Base-by-base conservation (phyloP, 352 stramenopile genomes). In the Blastocystis sp. region DNA sequence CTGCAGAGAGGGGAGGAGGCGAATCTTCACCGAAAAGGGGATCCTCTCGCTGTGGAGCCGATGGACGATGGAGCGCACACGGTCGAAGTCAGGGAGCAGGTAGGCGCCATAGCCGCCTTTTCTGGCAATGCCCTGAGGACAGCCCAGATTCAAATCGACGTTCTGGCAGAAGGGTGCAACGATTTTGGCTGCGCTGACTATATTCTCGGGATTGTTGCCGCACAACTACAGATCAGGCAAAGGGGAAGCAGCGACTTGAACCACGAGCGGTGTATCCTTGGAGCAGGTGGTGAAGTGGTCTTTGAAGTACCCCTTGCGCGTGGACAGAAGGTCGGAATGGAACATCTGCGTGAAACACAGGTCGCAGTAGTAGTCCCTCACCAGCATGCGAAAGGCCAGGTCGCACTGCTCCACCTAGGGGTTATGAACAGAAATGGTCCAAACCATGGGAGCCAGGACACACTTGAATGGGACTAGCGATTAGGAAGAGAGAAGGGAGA, bases 81-180 rank as follows among this genome's bases (percentile, higher is more conserved):
- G 91, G 38, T 92, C 90, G 84, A 94, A 94, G 14, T 80, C 21
- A 21, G 70, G 60, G 38, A 97, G 95, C 14, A 97, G 90, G 89
- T 95, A 97, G 41, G 94, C 94, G 28, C 94, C 94, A 88, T 97
- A 97, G 40, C 92, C 91, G 23, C 94, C 94, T 80, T 95, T 96
- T 40, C 93, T 93, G 21, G 94, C 94, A 76, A 97, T 97, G 38
- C 93, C 93, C 92, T 92, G 90, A n/a, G 90, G 90, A 62, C 90
- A 92, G 5, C 90, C 90, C 10, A 92, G 71, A 53, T 89, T 89
- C 10, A 89, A 53, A 65, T 89, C 84, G 62, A 89, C 53, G 52
- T 66, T 78, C 17, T 89, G 28, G 66, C 84, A 89, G 71, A 61
- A 78, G 38, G 82, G 84, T 21, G 77, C 53, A 66, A 87, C 70